Percentiles rank a stretch among this genome's conserved stretches.
These are phyloP conservation scores for Camelina neglecta DNA, from an alignment of 345 rosid species.

Conservation along the genomic window DNA sequence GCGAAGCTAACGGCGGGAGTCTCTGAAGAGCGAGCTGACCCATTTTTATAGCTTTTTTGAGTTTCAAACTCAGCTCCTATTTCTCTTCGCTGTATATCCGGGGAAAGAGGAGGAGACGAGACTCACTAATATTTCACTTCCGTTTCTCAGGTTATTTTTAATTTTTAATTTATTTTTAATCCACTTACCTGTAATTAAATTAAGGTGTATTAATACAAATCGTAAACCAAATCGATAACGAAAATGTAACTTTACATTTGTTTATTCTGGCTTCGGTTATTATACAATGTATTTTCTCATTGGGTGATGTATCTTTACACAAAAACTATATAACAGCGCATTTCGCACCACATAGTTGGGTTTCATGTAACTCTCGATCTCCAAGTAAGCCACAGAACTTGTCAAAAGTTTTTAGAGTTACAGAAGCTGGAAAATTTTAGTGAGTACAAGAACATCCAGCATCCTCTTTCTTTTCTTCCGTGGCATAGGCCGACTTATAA, in stretches of 20 bases:
- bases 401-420: constrained; percentile 10
- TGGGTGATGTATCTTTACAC: background rate
- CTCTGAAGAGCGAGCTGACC: constrained; percentile 49
- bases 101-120: constrained; percentile 37
- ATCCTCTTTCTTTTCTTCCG: constrained; percentile 41
- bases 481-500: constrained; percentile 56
- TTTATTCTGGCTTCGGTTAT: too few species aligned
- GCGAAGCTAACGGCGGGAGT: constrained; percentile 40
- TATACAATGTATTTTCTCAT: constrained; percentile 1
- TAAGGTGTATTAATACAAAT: too few species aligned
- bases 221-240: background rate
- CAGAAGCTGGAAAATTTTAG: constrained; percentile 36
- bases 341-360: background rate
- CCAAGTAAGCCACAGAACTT: constrained; percentile 6
- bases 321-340: background rate
- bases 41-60: constrained; percentile 33
- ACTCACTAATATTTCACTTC: background rate
- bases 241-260: too few species aligned
- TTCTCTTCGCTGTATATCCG: constrained; percentile 27
- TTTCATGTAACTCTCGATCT: background rate
- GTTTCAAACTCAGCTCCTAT: constrained; percentile 25
- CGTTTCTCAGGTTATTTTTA: constrained; percentile 1
- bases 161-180: background rate
- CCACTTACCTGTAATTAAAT: too few species aligned
- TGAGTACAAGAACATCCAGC: constrained; percentile 64